Evolutionary conservation across 345 rosid species (phyloP), one percentile per base, ranked within the genome.

Genomic region (Pelargonium nanum): DNA sequence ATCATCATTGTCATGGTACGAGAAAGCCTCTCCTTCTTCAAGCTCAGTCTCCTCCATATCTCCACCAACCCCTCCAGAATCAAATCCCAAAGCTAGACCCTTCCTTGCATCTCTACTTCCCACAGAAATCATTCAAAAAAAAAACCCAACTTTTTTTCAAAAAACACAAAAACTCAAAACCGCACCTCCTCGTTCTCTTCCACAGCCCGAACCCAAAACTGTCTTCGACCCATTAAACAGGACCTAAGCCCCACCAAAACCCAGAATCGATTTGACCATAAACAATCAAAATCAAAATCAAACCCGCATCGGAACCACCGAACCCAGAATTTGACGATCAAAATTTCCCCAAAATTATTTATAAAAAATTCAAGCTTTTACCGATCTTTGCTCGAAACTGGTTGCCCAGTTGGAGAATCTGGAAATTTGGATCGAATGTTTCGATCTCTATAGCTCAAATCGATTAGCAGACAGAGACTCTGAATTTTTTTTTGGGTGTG

Each of bases 11-110:
- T 72, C 72, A 70, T 76, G 72, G 62, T 80, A 81, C 20, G 83
- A 80, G 75, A 77, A 84, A 66, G 90, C 90, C 67, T 84, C 90
- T 66, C 90, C 90, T 73, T 84, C 87, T 75, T 84, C 90, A 68
- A 82, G 87, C 66, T 84, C 87, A 60, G 77, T 75, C 70, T 84
- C 90, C 65, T 74, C 86, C 84, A 81, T 81, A 12, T 26, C 67
- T 72, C 63, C 66, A 19, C 55, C 65, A 40, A 26, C 65, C 55
- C 57, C 66, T 68, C 58, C 68, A 66, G 61, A 69, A 66, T 12
- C 59, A 53, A 75, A 70, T 67, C 78, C 78, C 64, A 77, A 73
- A 65, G 76, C 84, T 72, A 84, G 68, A 56, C 78, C 79, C 75
- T 75, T 68, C 65, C 70, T 60, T 66, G 63, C 79, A 81, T 79